These are phyloP conservation scores for Leccinum fallax DNA, from an alignment of 1,284 basidiomycete genomes.

Conservation along the genomic window DNA sequence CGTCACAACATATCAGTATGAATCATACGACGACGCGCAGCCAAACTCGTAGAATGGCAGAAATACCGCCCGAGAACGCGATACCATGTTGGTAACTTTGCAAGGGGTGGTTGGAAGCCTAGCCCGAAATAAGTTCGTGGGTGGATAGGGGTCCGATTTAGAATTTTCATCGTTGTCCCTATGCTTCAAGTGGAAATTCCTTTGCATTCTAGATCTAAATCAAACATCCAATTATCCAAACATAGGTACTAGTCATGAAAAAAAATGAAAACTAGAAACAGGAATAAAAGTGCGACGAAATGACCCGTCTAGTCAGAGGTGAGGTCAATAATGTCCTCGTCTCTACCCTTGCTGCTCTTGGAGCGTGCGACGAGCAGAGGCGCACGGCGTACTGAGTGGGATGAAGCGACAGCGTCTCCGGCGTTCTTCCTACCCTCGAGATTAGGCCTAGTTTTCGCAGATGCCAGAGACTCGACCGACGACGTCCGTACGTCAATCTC, in stretches of 20 bases:
- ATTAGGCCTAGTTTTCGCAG: neutral
- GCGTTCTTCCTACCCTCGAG: neutral
- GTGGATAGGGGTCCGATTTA: too few relatives aligned
- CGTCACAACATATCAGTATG: too few relatives aligned
- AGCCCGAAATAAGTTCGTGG: too few relatives aligned
- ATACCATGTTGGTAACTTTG: too few relatives aligned
- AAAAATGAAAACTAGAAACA: neutral
- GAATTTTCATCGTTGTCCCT: too few relatives aligned
- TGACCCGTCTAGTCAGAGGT: constrained; percentile 31
- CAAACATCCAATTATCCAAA: neutral
- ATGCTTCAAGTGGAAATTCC: too few relatives aligned
- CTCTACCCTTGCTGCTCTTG: constrained; percentile 9
- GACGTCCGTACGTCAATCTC: neutral
- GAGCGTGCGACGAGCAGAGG: constrained; percentile 33
- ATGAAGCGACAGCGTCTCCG: neutral
- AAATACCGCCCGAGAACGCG: too few relatives aligned
- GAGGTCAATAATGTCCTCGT: constrained; percentile 42
- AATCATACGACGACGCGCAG: too few relatives aligned
- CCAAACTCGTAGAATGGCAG: too few relatives aligned
- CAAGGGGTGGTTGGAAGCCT: too few relatives aligned
- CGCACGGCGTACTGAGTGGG: neutral
- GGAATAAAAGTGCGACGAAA: neutral
- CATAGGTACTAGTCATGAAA: neutral
- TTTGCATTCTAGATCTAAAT: neutral
- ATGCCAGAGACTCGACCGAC: neutral